Conservation (phyloP, 2,329 filamentous ascomycete genomes). For the Trichoderma koningii region DNA sequence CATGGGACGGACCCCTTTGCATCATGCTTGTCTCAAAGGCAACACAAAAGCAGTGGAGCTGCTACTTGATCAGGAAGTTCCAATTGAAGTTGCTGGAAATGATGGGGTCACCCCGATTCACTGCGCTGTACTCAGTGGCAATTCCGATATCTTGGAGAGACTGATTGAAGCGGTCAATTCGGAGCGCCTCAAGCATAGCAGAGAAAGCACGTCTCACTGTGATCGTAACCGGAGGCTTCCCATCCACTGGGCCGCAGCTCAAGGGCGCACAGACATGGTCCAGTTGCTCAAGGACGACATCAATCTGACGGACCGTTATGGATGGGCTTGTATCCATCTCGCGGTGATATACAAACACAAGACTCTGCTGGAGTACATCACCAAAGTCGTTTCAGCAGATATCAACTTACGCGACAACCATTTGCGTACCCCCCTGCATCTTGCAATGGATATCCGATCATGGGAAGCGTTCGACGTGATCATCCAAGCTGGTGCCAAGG, state of each 20-base stretch:
- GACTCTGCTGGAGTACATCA: not conserved
- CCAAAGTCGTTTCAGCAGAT: not conserved
- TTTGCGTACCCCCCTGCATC: conserved; percentile 4
- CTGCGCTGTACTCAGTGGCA: conserved; percentile 9
- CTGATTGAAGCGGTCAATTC: not conserved
- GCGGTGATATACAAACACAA: not conserved
- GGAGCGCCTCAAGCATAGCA: not conserved
- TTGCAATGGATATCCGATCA: not conserved
- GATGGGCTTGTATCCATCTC: conserved; percentile 5
- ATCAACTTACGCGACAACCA: not conserved
- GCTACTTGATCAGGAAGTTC: not conserved
- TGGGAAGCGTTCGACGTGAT: not conserved
- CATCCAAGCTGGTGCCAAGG: accelerated
- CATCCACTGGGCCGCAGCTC: conserved; percentile 19
- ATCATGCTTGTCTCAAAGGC: conserved; percentile 5
- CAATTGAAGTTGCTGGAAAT: not conserved
- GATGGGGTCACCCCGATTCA: conserved; percentile 17
- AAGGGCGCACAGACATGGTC: not conserved
- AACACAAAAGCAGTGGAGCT: not conserved
- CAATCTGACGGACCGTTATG: not conserved
- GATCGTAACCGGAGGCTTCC: conserved; percentile 7
- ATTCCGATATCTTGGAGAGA: not conserved
- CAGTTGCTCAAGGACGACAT: not conserved
- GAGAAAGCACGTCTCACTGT: not conserved
- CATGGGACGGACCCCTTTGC: conserved; percentile 15